phyloP scores from a whole-genome alignment of 495 filamentous ascomycete genomes.

The Lepraria neglecta region DNA sequence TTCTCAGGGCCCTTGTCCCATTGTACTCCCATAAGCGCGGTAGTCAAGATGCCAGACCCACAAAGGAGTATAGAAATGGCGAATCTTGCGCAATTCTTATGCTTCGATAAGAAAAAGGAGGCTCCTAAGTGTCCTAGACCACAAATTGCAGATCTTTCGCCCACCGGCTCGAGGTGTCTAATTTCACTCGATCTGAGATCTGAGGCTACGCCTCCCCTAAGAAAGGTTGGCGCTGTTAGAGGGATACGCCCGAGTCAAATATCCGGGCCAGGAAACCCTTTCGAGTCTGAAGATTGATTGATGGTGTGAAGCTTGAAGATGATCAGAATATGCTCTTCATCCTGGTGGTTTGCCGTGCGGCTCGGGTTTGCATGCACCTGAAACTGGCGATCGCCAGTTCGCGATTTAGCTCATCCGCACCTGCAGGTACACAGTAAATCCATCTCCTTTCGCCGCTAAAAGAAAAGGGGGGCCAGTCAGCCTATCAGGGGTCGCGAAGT shows the following conservation, averaged over 20 bases:
- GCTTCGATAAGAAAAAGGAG: conserved; percentile 10
- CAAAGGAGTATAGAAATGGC: conserved; percentile 1
- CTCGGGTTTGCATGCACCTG: not conserved
- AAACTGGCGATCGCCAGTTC: conserved; percentile 11
- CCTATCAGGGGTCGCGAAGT: too few relatives aligned
- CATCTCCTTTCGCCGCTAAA: too few relatives aligned
- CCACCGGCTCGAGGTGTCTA: conserved; percentile 7
- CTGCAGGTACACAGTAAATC: conserved; percentile 4
- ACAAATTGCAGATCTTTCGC: conserved; percentile 12
- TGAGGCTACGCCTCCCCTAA: not conserved
- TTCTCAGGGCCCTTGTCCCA: not conserved
- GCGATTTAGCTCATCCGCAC: not conserved
- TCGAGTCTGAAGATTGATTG: not conserved
- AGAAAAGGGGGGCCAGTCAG: not conserved
- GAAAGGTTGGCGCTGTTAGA: conserved; percentile 1
- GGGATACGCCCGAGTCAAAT: not conserved
- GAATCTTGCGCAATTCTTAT: conserved; percentile 15
- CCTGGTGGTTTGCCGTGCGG: conserved; percentile 1
- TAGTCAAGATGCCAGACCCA: not conserved
- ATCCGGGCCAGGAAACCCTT: not conserved
- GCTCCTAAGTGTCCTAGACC: conserved; percentile 3
- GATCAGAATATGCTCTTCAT: not conserved
- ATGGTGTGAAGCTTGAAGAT: not conserved
- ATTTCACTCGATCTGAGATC: conserved; percentile 9
- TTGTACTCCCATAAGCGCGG: conserved; percentile 1